Evolutionary conservation across 2,329 filamentous ascomycete species (phyloP), one percentile per base, ranked within the genome.

Genomic region (Teratosphaeria destructans): DNA sequence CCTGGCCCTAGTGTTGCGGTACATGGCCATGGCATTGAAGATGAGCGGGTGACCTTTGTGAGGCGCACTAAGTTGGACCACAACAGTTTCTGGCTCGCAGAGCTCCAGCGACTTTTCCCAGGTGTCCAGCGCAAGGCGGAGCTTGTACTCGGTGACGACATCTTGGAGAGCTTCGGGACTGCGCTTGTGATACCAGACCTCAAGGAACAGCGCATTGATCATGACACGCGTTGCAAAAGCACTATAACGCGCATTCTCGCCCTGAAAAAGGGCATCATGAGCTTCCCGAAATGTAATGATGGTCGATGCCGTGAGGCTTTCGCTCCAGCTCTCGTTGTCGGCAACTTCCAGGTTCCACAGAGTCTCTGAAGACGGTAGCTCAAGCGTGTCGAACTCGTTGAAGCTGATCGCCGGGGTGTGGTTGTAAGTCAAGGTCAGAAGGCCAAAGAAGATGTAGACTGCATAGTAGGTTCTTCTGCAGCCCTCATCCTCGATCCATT

Each of bases 141-240:
- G 87, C 80, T 96, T 97, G 82, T 96, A 97, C 77, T 97, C 94
- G 3, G 93, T 95, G 53, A 97, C 93, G 47, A 97, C 92, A 71
- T 97, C 93, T 76, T 97, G 94, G 49, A 97, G 81, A 56, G 93
- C 92, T 73, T 97, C 92, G n/a, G 93, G 93, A 74, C 90, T 96
- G 71, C 94, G 89, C 83, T 96, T 96, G 79, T 97, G 90, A 72
- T 96, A 95, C 94, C 94, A 99, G 2, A 97, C 93, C 75, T 97
- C 94, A 55, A 99, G 82, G 81, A 97, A 99, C 64, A 99, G 81
- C 11, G 94, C 93, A 71, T 97, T 99, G 81, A 97, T 96, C 90
- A 99, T 95, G 64, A 97, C 90, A 63, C 94, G 90, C 11, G 94
- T 95, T 5, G 92, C 93, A 73, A 97, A 99, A 1, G 93, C 93